Evolutionary conservation across 83 land plant genomes (phyloP).

Genomic region (Thuja plicata): DNA sequence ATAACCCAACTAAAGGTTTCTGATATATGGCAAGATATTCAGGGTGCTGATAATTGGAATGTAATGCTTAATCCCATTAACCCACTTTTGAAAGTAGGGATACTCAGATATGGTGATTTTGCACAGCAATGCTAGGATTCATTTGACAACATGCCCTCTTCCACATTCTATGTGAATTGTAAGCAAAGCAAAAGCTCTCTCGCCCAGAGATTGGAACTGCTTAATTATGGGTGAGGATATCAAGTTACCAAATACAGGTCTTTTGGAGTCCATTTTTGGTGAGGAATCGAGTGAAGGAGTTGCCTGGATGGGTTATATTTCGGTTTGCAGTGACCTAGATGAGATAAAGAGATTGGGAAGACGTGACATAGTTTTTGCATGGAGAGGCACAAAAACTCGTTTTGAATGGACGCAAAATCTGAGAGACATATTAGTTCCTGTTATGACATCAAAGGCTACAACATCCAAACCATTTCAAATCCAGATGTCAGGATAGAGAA

Average conservation of each 20-base stretch:
- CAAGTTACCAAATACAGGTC: slow-evolving; percentile 57
- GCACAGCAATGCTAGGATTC: slow-evolving; percentile 78
- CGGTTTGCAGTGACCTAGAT: slow-evolving; percentile 47
- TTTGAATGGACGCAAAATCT: slow-evolving; percentile 67
- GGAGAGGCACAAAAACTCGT: slow-evolving; percentile 71
- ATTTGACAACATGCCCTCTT: slow-evolving; percentile 44
- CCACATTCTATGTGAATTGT: slow-evolving; percentile 62
- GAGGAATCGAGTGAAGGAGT: slow-evolving; percentile 27
- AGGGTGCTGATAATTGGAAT: slow-evolving; percentile 49
- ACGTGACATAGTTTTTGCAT: slow-evolving; percentile 64
- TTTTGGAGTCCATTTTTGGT: slow-evolving; percentile 53
- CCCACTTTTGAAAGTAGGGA: slow-evolving; percentile 49
- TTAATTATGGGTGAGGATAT: slow-evolving; percentile 37
- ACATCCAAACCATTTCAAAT: neutral
- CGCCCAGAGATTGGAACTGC: slow-evolving; percentile 35
- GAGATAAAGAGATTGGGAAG: slow-evolving; percentile 42
- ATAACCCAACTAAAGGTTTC: neutral
- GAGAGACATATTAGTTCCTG: slow-evolving; percentile 35
- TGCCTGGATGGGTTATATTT: slow-evolving; percentile 78
- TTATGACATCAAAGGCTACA: slow-evolving; percentile 11
- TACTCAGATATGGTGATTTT: slow-evolving; percentile 79
- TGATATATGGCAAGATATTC: slow-evolving; percentile 51
- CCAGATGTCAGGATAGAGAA: slow-evolving; percentile 3
- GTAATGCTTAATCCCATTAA: slow-evolving; percentile 79
- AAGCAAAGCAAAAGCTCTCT: slow-evolving; percentile 14